phyloP scores from a whole-genome alignment of 768 basidiomycete species.

The Suillus occidentalis region DNA sequence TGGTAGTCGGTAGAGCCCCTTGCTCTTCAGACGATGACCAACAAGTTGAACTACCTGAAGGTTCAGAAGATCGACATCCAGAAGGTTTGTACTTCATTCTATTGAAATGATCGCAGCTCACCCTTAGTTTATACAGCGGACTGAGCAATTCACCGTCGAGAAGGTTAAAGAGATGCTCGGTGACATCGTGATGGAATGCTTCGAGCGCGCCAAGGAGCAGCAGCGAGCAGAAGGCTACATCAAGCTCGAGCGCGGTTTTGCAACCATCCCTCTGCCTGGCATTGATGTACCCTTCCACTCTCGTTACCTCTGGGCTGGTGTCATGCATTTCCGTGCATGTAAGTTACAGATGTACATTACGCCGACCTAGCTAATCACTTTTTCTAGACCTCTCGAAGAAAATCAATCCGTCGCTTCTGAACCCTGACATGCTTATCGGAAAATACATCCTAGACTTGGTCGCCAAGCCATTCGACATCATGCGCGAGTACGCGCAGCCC shows the following conservation, averaged over 20 bases:
- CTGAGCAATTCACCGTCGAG: constrained; percentile 84
- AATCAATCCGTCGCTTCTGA: constrained; percentile 87
- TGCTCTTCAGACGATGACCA: constrained; percentile 90
- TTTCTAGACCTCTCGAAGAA: constrained; percentile 90
- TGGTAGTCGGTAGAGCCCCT: too few species aligned
- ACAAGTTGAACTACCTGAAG: constrained; percentile 95
- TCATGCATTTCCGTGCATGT: constrained; percentile 97
- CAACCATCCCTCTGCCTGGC: constrained; percentile 91
- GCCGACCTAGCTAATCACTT: not conserved
- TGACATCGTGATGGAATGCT: constrained; percentile 86
- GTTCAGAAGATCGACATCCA: constrained; percentile 92
- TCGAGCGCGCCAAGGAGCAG: constrained; percentile 71
- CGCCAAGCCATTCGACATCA: constrained; percentile 81
- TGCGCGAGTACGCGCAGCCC: constrained; percentile 85
- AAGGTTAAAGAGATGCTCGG: constrained; percentile 95
- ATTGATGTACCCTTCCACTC: constrained; percentile 99
- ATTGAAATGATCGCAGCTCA: not conserved
- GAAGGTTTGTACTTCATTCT: constrained; percentile 51
- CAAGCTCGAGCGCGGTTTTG: constrained; percentile 94
- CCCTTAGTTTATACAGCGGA: constrained; percentile 52
- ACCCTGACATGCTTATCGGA: constrained; percentile 91
- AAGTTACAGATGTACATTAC: constrained; percentile 33
- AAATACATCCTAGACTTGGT: constrained; percentile 98
- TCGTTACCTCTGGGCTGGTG: constrained; percentile 97
- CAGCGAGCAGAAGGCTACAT: constrained; percentile 85